Conservation (phyloP, 164 flowering plant genomes). For the Vitis rupestris region DNA sequence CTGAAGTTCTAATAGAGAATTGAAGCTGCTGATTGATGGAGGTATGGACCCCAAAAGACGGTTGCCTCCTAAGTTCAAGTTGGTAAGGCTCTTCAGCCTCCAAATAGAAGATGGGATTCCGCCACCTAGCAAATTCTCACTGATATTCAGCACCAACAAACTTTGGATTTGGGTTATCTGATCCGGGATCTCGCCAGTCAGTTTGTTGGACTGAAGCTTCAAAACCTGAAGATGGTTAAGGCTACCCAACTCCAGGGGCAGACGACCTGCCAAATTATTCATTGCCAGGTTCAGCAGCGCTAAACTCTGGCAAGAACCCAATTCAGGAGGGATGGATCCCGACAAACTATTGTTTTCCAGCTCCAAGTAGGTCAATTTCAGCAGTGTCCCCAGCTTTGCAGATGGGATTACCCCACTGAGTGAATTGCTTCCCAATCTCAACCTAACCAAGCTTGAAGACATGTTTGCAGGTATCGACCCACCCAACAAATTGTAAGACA, state of each 20-base stretch:
- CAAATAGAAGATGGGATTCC: conserved; percentile 48
- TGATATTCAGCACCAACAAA: conserved; percentile 44
- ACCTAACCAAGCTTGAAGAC: conserved; percentile 42
- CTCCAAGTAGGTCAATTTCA: conserved; percentile 56
- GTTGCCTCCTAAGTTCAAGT: conserved; percentile 44
- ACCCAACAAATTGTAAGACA: conserved; percentile 43
- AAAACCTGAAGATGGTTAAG: conserved; percentile 49
- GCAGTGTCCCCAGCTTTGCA: conserved; percentile 17
- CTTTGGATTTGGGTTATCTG: conserved; percentile 26
- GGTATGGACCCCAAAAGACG: conserved; percentile 59
- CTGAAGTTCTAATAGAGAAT: conserved; percentile 51
- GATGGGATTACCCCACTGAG: conserved; percentile 43
- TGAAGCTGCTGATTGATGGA: conserved; percentile 17
- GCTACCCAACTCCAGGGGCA: conserved; percentile 47
- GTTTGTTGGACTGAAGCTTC: conserved; percentile 47
- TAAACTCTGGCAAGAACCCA: conserved; percentile 46
- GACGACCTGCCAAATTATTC: conserved; percentile 41
- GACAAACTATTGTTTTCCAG: conserved; percentile 48
- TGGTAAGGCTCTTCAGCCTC: conserved; percentile 29
- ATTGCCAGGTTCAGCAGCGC: conserved; percentile 52
- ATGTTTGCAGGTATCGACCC: conserved; percentile 47
- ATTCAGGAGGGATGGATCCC: conserved; percentile 45
- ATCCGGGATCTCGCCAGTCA: conserved; percentile 51
- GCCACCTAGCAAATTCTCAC: conserved; percentile 54
- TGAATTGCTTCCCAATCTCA: conserved; percentile 57